phyloP scores from a whole-genome alignment of 192 early-diverging fungal genomes.

The Rhizoclosmatium globosum region DNA sequence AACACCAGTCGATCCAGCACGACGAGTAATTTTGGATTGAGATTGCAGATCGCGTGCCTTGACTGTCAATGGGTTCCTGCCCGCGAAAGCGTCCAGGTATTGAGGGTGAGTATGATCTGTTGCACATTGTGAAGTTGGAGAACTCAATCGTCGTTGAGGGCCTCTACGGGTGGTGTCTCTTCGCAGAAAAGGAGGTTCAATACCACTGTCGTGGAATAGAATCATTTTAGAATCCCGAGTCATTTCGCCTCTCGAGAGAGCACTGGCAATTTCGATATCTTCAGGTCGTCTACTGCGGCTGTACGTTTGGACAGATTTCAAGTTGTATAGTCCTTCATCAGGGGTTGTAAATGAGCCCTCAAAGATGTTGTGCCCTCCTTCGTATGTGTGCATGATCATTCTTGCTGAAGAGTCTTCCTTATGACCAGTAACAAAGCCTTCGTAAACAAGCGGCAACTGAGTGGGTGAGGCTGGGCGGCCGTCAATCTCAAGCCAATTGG shows the following conservation, averaged over 20 bases:
- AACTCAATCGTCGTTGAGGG: neutral
- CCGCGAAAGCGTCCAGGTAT: neutral
- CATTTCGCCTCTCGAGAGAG: neutral
- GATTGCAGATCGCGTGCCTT: neutral
- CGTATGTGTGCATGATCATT: conserved; percentile 29
- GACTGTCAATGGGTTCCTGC: neutral
- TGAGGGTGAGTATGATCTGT: neutral
- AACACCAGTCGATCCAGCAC: conserved; percentile 1
- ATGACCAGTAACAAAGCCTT: conserved; percentile 15
- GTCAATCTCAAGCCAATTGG: conserved; percentile 20
- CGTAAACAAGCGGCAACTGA: conserved; percentile 7
- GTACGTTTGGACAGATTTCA: conserved; percentile 22
- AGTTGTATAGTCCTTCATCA: conserved; percentile 18
- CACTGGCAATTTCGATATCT: conserved; percentile 17
- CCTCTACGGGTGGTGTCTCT: neutral
- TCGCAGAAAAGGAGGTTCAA: conserved; percentile 26
- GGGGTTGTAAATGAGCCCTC: conserved; percentile 25
- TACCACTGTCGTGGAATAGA: conserved; percentile 28
- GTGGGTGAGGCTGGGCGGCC: neutral
- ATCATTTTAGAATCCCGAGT: conserved; percentile 17
- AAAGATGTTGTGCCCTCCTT: conserved; percentile 7
- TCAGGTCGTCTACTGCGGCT: neutral
- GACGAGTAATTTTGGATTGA: neutral
- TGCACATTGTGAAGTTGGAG: neutral
- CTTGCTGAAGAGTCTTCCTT: neutral